Evolutionary conservation across 2,329 filamentous ascomycete species (phyloP).

Genomic region (Fusarium nelsonii): DNA sequence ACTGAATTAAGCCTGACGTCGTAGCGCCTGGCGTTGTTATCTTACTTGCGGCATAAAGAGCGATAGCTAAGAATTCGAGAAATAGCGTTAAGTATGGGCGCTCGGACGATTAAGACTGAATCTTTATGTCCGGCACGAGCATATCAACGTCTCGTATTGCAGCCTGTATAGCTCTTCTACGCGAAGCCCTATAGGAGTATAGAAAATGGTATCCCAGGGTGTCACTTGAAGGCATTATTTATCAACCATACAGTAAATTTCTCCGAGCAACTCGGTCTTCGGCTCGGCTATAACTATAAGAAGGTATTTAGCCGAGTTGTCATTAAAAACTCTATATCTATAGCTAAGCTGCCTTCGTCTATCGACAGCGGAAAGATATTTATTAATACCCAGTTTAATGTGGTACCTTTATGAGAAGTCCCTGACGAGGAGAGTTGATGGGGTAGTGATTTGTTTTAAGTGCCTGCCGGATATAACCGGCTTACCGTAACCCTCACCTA

Average conservation of each 20-base stretch:
- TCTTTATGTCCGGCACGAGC: background rate
- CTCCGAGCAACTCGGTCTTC: background rate
- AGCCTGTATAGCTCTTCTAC: background rate
- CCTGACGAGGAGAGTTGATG: background rate
- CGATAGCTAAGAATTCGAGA: background rate
- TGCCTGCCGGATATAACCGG: background rate
- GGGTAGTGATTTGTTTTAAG: background rate
- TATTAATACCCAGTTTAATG: background rate
- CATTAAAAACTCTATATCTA: background rate
- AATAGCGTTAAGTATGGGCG: background rate
- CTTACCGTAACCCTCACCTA: background rate
- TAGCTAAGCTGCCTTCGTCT: background rate
- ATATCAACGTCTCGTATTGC: background rate
- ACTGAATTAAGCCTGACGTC: background rate
- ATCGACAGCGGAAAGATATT: background rate
- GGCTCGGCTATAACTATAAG: background rate
- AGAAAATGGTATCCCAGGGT: background rate
- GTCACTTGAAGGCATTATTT: background rate
- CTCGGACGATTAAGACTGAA: background rate
- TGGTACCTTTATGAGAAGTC: background rate
- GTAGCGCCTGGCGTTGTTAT: background rate
- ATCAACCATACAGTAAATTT: background rate
- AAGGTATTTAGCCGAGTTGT: background rate
- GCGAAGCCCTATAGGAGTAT: background rate
- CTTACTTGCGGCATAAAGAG: background rate